Conservation (phyloP, 768 basidiomycete genomes). For the Lactarius sp. region DNA sequence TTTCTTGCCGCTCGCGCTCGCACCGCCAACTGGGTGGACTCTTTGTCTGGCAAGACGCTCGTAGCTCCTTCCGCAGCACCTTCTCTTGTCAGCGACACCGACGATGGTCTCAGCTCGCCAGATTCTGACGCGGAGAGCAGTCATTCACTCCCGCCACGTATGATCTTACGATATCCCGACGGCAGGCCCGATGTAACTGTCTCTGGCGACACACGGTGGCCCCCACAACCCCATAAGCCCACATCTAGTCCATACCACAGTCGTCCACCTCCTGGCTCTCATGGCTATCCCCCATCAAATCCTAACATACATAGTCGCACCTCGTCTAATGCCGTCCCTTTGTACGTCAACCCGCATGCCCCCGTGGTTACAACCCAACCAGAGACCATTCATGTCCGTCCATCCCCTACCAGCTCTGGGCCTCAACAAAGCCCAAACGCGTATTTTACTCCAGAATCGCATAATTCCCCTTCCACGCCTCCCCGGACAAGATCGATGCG, state of each 20-base stretch:
- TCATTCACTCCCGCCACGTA: constrained; percentile 57
- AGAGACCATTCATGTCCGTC: constrained; percentile 25
- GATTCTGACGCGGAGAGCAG: constrained; percentile 41
- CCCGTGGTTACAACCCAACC: constrained; percentile 15
- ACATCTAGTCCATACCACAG: background rate
- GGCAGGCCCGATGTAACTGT: constrained; percentile 35
- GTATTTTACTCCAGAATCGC: constrained; percentile 6
- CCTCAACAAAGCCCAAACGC: background rate
- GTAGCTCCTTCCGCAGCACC: constrained; percentile 42
- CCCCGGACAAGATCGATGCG: constrained; percentile 18
- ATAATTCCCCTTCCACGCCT: background rate
- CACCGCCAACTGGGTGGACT: constrained; percentile 59
- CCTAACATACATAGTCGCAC: constrained; percentile 19
- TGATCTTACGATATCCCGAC: constrained; percentile 64
- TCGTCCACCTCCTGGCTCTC: constrained; percentile 13
- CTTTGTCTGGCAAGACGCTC: constrained; percentile 35
- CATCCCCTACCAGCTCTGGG: constrained; percentile 13
- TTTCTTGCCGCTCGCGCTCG: constrained; percentile 57
- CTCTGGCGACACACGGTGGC: constrained; percentile 3
- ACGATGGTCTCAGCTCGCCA: constrained; percentile 33
- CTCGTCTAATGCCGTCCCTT: constrained; percentile 15
- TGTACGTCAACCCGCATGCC: constrained; percentile 18
- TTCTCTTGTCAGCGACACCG: constrained; percentile 29
- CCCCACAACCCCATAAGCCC: background rate
- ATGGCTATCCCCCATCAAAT: constrained; percentile 24